A percentile compares a stretch with the other conserved stretches of the same genome.
These are phyloP conservation scores for Aegilops tauschii DNA, from an alignment of 176 grass and related monocot species.

Conservation along the genomic window DNA sequence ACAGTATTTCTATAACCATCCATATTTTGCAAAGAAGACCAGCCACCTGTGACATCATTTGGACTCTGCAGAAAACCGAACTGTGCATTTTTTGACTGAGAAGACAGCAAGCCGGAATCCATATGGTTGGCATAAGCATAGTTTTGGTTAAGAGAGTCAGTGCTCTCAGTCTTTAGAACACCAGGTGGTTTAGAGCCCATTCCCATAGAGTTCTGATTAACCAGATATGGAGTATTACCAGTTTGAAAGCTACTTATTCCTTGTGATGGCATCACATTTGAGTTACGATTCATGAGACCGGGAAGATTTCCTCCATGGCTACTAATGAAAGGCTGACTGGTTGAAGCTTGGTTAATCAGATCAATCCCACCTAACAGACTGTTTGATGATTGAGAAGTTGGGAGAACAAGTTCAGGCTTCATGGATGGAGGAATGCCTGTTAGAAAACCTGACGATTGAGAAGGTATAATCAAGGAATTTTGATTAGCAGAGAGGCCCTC, in stretches of 20 bases:
- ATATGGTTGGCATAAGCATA: constrained; percentile 47
- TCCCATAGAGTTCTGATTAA: constrained; percentile 44
- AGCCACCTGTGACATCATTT: constrained; percentile 50
- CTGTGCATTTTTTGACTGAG: constrained; percentile 62
- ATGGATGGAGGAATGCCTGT: constrained; percentile 51
- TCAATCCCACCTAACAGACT: constrained; percentile 52
- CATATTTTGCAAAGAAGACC: constrained; percentile 40
- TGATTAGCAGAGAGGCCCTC: constrained; percentile 56
- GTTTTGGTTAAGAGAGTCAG: constrained; percentile 36
- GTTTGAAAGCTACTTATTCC: constrained; percentile 54
- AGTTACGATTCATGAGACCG: constrained; percentile 36
- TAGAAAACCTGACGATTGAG: constrained; percentile 53
- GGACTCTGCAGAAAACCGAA: constrained; percentile 51
- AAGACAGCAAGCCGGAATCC: constrained; percentile 54
- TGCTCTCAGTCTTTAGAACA: constrained; percentile 49
- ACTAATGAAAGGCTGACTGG: constrained; percentile 41
- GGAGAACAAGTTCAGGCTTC: constrained; percentile 49
- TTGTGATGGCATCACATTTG: constrained; percentile 45
- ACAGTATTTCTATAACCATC: constrained; percentile 46
- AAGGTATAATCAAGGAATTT: constrained; percentile 50
- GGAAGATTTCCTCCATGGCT: constrained; percentile 41
- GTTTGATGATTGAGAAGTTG: constrained; percentile 45
- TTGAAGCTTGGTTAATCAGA: constrained; percentile 59
- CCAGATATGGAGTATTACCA: constrained; percentile 36
- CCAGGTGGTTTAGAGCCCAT: constrained; percentile 39